phyloP scores from a whole-genome alignment of 495 filamentous ascomycete species.

The Neurospora sp. region DNA sequence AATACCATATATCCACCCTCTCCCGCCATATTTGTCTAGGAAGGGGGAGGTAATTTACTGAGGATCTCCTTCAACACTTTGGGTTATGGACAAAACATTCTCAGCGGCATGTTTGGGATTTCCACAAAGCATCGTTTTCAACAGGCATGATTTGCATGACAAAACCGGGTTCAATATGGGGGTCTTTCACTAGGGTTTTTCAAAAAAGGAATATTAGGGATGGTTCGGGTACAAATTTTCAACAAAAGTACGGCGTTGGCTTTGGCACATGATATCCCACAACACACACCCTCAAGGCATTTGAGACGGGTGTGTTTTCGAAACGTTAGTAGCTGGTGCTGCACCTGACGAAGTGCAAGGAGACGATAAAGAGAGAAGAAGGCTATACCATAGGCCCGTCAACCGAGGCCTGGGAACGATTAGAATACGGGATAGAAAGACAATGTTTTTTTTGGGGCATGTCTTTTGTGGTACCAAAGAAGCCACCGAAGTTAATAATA shows the following conservation, averaged over 20 bases:
- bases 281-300: conserved; percentile 2
- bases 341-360: neutral
- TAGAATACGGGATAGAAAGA: neutral
- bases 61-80: conserved; percentile 21
- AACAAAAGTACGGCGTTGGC: conserved; percentile 46
- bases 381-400: conserved; percentile 15
- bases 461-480: neutral
- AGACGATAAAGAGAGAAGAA: conserved; percentile 7
- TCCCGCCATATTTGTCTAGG: conserved; percentile 7
- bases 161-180: conserved; percentile 19
- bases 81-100: conserved; percentile 13
- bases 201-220: conserved; percentile 24
- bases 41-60: conserved; percentile 1
- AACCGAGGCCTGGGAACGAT: conserved; percentile 21
- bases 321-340: neutral
- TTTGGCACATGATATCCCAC: conserved; percentile 39
- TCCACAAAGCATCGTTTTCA: conserved; percentile 30
- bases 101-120: conserved; percentile 15
- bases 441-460: neutral
- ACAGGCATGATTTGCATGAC: conserved; percentile 40
- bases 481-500: neutral
- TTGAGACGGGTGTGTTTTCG: neutral
- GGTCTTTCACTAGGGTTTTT: conserved; percentile 16
- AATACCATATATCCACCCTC: conserved; percentile 4
- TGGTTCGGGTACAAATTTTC: conserved; percentile 42